A percentile compares a stretch with the other conserved stretches of the same genome.
phyloP scores from a whole-genome alignment of 192 early-diverging fungal genomes.

The Powellomyces hirtus region DNA sequence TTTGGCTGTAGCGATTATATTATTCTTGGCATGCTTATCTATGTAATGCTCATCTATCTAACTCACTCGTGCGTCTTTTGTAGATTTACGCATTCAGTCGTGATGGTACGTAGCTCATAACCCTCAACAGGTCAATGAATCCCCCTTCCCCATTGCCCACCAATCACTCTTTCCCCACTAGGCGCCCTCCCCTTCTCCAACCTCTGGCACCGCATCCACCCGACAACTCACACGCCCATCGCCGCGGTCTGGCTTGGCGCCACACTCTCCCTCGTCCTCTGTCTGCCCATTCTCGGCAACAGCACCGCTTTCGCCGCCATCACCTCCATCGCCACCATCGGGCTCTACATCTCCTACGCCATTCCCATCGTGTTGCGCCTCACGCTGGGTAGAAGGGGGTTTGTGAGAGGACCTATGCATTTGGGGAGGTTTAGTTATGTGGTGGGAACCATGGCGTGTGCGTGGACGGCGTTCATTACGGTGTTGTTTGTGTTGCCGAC shows the following conservation, averaged over 20 bases:
- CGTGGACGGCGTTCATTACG: conserved; percentile 3
- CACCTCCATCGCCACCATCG: conserved; percentile 36
- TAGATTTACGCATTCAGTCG: conserved; percentile 2
- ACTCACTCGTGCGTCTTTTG: not conserved
- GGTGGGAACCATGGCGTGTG: not conserved
- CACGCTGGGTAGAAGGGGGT: not conserved
- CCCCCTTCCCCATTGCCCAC: no score
- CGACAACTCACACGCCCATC: conserved; percentile 34
- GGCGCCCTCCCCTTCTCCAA: conserved; percentile 31
- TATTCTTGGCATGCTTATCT: no score
- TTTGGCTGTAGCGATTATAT: no score
- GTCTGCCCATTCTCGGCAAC: conserved; percentile 33
- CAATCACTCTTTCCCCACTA: no score
- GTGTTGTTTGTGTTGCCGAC: conserved; percentile 25
- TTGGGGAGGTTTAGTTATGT: conserved; percentile 6
- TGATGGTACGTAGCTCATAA: no score
- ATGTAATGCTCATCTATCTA: no score
- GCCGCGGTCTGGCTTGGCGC: conserved; percentile 39
- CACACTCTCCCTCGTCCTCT: conserved; percentile 31
- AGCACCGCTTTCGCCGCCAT: conserved; percentile 36
- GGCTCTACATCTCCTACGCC: conserved; percentile 33
- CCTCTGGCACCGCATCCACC: conserved; percentile 28
- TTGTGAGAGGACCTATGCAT: conserved; percentile 11
- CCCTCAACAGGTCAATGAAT: no score
- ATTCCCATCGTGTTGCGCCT: conserved; percentile 38